These are phyloP conservation scores for Achlya hypogyna DNA, from an alignment of 352 stramenopile species.

Conservation along the genomic window DNA sequence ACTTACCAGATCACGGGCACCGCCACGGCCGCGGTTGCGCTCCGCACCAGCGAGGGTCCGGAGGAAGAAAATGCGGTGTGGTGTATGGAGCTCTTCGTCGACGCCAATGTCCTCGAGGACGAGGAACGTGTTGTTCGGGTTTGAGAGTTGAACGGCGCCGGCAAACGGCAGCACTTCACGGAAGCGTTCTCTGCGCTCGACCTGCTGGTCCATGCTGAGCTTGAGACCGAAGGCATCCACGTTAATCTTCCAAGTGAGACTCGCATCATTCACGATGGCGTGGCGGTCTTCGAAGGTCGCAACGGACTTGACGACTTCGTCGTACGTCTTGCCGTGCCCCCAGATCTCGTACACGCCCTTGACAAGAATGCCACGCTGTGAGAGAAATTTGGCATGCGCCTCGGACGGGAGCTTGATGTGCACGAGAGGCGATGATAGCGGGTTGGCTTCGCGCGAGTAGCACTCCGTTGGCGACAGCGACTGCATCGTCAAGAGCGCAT, in stretches of 20 bases:
- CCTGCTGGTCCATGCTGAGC: slow-evolving; percentile 61
- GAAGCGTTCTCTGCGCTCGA: slow-evolving; percentile 38
- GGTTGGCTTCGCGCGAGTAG: slow-evolving; percentile 29
- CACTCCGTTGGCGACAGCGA: slow-evolving; percentile 28
- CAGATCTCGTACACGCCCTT: slow-evolving; percentile 80
- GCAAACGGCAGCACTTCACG: slow-evolving; percentile 47
- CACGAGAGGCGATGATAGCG: slow-evolving; percentile 52
- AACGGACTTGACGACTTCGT: slow-evolving; percentile 40
- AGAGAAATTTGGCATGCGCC: slow-evolving; percentile 65
- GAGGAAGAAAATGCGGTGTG: slow-evolving; percentile 62
- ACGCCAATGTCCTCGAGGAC: slow-evolving; percentile 68
- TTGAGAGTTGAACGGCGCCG: slow-evolving; percentile 60
- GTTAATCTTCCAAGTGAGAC: slow-evolving; percentile 63
- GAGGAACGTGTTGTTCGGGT: slow-evolving; percentile 57
- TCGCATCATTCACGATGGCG: slow-evolving; percentile 33
- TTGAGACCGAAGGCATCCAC: slow-evolving; percentile 74
- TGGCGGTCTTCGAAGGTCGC: slow-evolving; percentile 32
- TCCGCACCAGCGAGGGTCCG: slow-evolving; percentile 60
- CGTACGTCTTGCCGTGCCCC: slow-evolving; percentile 41
- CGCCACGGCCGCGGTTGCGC: slow-evolving; percentile 58
- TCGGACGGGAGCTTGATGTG: slow-evolving; percentile 45
- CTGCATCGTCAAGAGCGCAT: slow-evolving; percentile 63
- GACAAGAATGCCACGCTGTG: slow-evolving; percentile 63
- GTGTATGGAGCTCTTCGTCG: slow-evolving; percentile 31
- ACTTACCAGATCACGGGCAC: slow-evolving; percentile 43